Evolutionary conservation across 1,284 basidiomycete species (phyloP).

Genomic region (Sanghuangporus sanghuang): DNA sequence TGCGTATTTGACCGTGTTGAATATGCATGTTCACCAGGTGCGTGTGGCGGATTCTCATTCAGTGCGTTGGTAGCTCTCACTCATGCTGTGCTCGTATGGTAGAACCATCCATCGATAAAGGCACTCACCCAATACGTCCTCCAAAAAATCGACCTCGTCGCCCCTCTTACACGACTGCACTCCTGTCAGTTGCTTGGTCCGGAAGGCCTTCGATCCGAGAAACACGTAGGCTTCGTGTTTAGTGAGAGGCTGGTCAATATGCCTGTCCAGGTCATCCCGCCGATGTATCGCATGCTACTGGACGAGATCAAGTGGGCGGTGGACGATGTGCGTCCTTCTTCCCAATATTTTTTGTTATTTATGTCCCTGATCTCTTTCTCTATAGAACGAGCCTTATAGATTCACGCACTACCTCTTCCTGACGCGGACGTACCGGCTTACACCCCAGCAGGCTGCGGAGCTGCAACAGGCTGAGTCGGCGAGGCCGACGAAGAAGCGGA

Average conservation of each 20-base stretch:
- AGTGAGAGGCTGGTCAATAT: slow-evolving; percentile 89
- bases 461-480: slow-evolving; percentile 21
- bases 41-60: slow-evolving; percentile 20
- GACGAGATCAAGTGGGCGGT: slow-evolving; percentile 74
- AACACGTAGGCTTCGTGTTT: slow-evolving; percentile 75
- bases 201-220: slow-evolving; percentile 26
- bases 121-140: slow-evolving; percentile 69
- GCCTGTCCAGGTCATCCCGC: slow-evolving; percentile 85
- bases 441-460: slow-evolving; percentile 53
- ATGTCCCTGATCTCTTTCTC: neutral
- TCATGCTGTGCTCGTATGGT: neutral
- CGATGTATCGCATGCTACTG: slow-evolving; percentile 83
- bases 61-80: neutral
- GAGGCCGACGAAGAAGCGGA: slow-evolving; percentile 35
- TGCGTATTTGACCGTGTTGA: slow-evolving; percentile 77
- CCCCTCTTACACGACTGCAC: slow-evolving; percentile 44
- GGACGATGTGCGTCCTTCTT: slow-evolving; percentile 43
- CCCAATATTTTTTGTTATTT: neutral
- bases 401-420: slow-evolving; percentile 73
- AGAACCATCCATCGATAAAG: slow-evolving; percentile 70
- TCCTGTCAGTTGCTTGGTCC: slow-evolving; percentile 48
- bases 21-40: slow-evolving; percentile 75
- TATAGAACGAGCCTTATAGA: slow-evolving; percentile 65
- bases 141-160: slow-evolving; percentile 44
- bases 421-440: slow-evolving; percentile 68